Evolutionary conservation across 2,329 filamentous ascomycete species (phyloP).

Genomic region (Myriangium duriaei): DNA sequence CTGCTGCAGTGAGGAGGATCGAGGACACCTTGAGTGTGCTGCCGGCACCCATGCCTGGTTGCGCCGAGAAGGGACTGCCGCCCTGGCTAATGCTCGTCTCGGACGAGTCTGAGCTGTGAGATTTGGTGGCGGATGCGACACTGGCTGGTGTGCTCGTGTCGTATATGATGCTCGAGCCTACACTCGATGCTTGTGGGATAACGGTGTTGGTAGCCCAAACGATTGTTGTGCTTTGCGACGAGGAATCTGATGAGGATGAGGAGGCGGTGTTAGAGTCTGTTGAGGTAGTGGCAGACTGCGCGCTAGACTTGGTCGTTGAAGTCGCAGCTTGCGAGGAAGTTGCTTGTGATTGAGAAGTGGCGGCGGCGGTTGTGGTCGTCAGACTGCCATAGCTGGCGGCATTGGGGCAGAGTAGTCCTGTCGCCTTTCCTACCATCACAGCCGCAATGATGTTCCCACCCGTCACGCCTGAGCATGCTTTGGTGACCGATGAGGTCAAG

Average conservation of each 20-base stretch:
- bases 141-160: constrained; percentile 13
- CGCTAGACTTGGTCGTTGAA: constrained; percentile 11
- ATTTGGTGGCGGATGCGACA: constrained; percentile 18
- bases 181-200: constrained; percentile 11
- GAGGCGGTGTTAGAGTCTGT: constrained; percentile 9
- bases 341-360: not conserved
- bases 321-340: constrained; percentile 8
- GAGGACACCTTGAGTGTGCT: not conserved
- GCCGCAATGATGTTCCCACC: constrained; percentile 30
- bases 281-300: constrained; percentile 5
- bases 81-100: constrained; percentile 22
- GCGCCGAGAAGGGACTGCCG: constrained; percentile 30
- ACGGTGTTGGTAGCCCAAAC: constrained; percentile 9
- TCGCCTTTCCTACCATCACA: constrained; percentile 29
- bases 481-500: constrained; percentile 23
- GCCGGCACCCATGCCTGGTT: constrained; percentile 4
- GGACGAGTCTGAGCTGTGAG: constrained; percentile 20
- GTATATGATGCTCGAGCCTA: constrained; percentile 11
- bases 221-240: constrained; percentile 4
- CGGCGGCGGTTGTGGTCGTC: constrained; percentile 7
- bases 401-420: constrained; percentile 27
- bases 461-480: constrained; percentile 24
- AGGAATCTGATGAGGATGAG: constrained; percentile 9
- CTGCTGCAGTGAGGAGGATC: not conserved
- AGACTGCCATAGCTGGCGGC: constrained; percentile 15